Conservation (phyloP, 1,284 basidiomycete species). For the Austroboletus niveus region DNA sequence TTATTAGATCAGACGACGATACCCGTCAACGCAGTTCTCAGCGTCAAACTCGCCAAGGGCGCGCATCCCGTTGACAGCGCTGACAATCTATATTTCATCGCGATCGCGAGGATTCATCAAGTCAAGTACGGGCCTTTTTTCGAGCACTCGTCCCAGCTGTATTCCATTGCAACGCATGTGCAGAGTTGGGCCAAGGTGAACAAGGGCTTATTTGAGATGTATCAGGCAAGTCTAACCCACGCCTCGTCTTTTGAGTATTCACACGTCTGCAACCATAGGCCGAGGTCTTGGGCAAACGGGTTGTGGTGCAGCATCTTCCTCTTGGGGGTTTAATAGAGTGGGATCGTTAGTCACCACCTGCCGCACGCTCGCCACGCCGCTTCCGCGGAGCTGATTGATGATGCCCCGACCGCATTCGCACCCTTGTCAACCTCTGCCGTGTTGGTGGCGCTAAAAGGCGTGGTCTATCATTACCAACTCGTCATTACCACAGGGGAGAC, state of each 20-base stretch:
- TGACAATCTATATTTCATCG: constrained; percentile 77
- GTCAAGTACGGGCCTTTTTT: constrained; percentile 88
- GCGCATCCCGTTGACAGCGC: constrained; percentile 24
- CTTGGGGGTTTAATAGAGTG: constrained; percentile 80
- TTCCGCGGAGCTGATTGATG: constrained; percentile 21
- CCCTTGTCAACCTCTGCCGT: constrained; percentile 6
- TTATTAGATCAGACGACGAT: constrained; percentile 54
- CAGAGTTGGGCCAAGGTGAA: constrained; percentile 90
- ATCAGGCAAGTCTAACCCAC: constrained; percentile 52
- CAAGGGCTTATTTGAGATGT: constrained; percentile 93
- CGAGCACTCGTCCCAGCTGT: constrained; percentile 89
- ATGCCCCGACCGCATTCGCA: constrained; percentile 16
- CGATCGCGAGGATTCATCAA: constrained; percentile 75
- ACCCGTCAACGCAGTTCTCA: constrained; percentile 57
- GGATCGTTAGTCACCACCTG: constrained; percentile 35
- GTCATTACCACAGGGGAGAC: constrained; percentile 1
- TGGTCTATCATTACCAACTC: constrained; percentile 5
- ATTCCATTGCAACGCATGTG: constrained; percentile 84
- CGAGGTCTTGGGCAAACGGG: constrained; percentile 94
- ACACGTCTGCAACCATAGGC: constrained; percentile 45
- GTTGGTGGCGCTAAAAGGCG: constrained; percentile 3
- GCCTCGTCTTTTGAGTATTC: background rate
- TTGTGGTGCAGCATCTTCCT: constrained; percentile 93
- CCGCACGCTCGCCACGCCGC: background rate
- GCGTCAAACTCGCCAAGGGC: constrained; percentile 46